These are phyloP conservation scores for Geotrichum siamense DNA, from an alignment of 1,139 yeast species.

Conservation along the genomic window DNA sequence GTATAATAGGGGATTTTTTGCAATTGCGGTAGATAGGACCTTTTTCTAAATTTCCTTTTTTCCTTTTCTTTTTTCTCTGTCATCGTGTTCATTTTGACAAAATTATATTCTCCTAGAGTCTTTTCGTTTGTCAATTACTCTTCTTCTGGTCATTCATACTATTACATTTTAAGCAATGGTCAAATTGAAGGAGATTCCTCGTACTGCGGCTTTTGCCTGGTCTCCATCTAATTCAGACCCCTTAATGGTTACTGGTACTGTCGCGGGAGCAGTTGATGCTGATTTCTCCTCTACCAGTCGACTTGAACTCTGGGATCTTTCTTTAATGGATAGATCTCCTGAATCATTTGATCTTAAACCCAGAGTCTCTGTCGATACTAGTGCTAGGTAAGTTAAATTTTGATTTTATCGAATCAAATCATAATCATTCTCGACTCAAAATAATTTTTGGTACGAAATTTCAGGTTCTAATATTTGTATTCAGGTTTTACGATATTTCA, in stretches of 20 bases:
- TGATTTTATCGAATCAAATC: background rate
- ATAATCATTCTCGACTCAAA: too few relatives aligned
- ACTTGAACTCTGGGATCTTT: constrained; percentile 71
- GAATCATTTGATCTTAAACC: constrained; percentile 40
- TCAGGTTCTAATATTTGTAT: too few relatives aligned
- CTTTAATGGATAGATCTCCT: constrained; percentile 41
- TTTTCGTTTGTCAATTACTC: background rate
- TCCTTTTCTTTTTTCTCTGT: background rate
- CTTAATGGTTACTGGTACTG: constrained; percentile 78
- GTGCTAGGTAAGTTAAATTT: constrained; percentile 29
- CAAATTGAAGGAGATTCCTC: constrained; percentile 71
- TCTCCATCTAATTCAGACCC: constrained; percentile 65
- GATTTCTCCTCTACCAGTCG: constrained; percentile 72
- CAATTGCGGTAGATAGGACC: constrained; percentile 1
- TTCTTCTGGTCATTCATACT: background rate
- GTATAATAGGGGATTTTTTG: background rate
- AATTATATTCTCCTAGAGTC: background rate
- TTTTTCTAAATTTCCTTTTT: background rate
- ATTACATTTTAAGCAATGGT: constrained; percentile 46
- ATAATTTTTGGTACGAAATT: too few relatives aligned
- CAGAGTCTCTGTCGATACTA: constrained; percentile 48
- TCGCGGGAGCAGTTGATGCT: constrained; percentile 90
- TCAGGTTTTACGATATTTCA: constrained; percentile 68
- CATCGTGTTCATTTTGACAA: constrained; percentile 4
- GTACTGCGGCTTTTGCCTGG: constrained; percentile 96